These are phyloP conservation scores for Phlyctochytrium bullatum DNA, from an alignment of 192 early-diverging fungal genomes.

Conservation along the genomic window DNA sequence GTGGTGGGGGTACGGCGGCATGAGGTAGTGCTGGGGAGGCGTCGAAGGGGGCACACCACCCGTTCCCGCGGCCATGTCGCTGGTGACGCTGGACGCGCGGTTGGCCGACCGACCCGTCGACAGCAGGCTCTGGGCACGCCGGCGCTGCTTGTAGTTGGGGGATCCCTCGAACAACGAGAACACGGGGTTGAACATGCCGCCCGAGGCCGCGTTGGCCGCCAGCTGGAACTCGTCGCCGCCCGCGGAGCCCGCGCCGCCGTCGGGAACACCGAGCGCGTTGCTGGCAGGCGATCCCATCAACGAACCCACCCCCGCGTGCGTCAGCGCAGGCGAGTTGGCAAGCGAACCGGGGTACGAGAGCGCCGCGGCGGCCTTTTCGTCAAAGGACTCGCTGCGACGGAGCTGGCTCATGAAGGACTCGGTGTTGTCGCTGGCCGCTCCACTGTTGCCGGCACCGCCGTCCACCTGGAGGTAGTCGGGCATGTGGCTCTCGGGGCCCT, in stretches of 20 bases:
- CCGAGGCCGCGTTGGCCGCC: not conserved
- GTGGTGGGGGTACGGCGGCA: not conserved
- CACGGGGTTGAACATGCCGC: constrained; percentile 21
- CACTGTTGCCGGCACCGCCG: constrained; percentile 25
- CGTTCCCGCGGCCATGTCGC: not conserved
- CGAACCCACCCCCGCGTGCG: constrained; percentile 9
- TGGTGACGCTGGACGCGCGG: not conserved
- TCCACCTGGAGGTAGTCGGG: constrained; percentile 32
- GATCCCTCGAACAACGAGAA: constrained; percentile 67
- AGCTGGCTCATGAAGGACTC: constrained; percentile 11
- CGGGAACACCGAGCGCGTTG: constrained; percentile 3
- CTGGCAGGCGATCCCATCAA: constrained; percentile 3
- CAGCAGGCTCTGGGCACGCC: constrained; percentile 36
- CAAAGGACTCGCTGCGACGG: constrained; percentile 2
- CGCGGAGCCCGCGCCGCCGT: not conserved
- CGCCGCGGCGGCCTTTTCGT: not conserved
- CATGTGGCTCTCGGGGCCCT: constrained; percentile 31
- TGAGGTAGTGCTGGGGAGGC: not conserved
- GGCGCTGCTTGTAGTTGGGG: constrained; percentile 71
- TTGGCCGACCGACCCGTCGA: not conserved
- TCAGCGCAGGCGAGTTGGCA: constrained; percentile 4
- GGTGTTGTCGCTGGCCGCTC: not conserved
- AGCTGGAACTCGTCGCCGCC: constrained; percentile 3
- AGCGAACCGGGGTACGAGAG: constrained; percentile 1
- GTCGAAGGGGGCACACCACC: not conserved